Conservation (phyloP, 148 eudicot species). For the Agrostemma githago region DNA sequence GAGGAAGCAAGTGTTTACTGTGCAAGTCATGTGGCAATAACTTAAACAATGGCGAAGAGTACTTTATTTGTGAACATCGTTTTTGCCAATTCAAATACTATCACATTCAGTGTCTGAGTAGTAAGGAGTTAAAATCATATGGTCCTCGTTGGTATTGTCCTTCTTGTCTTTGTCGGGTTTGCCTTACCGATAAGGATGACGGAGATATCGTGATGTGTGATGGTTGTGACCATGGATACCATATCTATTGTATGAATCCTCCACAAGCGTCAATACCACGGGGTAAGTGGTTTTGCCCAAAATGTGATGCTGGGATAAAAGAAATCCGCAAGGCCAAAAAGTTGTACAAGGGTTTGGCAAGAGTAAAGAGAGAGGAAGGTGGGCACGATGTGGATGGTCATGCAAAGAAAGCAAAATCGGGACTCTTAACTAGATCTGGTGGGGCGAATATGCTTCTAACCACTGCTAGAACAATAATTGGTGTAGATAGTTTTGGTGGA, state of each 20-base stretch:
- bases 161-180: conserved; percentile 81
- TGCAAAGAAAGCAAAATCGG: conserved; percentile 21
- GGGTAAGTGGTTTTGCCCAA: conserved; percentile 79
- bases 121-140: conserved; percentile 49
- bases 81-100: conserved; percentile 60
- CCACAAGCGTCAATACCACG: conserved; percentile 50
- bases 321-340: conserved; percentile 50
- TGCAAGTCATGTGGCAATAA: conserved; percentile 55
- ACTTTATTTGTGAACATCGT: conserved; percentile 61
- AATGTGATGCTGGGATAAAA: conserved; percentile 55
- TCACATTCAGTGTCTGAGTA: conserved; percentile 69
- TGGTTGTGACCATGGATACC: conserved; percentile 88
- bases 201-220: conserved; percentile 76
- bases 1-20: conserved; percentile 26
- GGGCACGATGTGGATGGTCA: conserved; percentile 6
- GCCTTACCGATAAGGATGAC: conserved; percentile 76
- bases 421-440: conserved; percentile 44
- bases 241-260: conserved; percentile 85
- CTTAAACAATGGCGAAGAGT: conserved; percentile 39
- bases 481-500: conserved; percentile 41
- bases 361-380: conserved; percentile 27
- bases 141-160: conserved; percentile 93
- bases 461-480: conserved; percentile 66
- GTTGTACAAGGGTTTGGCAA: conserved; percentile 38
- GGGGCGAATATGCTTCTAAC: conserved; percentile 78